Percentiles rank a stretch among this genome's conserved stretches.
These are phyloP conservation scores for Botrytis fabae DNA, from an alignment of 2,329 filamentous ascomycete species.

Conservation along the genomic window DNA sequence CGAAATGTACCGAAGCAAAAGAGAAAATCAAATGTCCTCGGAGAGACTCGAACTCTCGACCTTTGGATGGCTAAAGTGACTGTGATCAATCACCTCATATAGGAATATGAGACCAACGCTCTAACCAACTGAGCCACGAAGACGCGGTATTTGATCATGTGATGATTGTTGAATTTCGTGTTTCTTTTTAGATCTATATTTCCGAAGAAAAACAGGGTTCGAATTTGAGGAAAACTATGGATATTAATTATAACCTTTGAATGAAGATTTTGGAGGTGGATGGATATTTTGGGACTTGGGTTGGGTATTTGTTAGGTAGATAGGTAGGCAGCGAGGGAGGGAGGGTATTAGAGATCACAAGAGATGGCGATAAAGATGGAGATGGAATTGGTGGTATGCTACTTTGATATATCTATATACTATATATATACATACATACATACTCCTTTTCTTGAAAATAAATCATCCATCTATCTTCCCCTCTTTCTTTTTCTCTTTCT, in stretches of 20 bases:
- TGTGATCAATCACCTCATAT: constrained; percentile 14
- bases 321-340: too few relatives aligned
- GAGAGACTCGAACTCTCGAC: constrained; percentile 54
- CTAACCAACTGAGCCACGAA: constrained; percentile 48
- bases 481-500: too few relatives aligned
- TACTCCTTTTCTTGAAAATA: background rate
- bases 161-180: background rate
- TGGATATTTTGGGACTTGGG: too few relatives aligned
- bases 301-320: too few relatives aligned
- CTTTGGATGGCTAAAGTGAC: constrained; percentile 43
- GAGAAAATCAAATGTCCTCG: constrained; percentile 40
- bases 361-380: background rate
- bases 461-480: background rate
- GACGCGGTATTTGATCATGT: constrained; percentile 30
- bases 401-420: too few relatives aligned
- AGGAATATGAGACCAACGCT: constrained; percentile 45
- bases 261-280: too few relatives aligned
- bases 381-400: background rate
- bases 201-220: too few relatives aligned
- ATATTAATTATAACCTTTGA: too few relatives aligned
- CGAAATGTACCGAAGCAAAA: too few relatives aligned
- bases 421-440: too few relatives aligned
- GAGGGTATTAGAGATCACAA: too few relatives aligned
- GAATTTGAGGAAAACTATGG: too few relatives aligned
- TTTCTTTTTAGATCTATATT: rapidly evolving